These are phyloP conservation scores for Colletotrichum sp. DNA, from an alignment of 2,329 filamentous ascomycete genomes.

Conservation along the genomic window DNA sequence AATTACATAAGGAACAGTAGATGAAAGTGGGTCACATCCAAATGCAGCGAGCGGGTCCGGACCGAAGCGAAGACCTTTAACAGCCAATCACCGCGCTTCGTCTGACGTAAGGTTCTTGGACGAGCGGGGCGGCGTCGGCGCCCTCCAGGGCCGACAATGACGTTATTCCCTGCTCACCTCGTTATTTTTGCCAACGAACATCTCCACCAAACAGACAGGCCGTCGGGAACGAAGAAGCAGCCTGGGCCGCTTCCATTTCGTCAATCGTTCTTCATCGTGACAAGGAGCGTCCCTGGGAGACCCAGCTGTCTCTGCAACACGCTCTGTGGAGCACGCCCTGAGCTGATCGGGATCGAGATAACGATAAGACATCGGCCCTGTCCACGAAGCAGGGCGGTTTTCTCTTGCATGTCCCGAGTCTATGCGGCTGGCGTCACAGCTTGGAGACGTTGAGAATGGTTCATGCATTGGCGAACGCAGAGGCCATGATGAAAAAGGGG, in stretches of 20 bases:
- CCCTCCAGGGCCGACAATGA: background rate
- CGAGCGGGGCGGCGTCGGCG: background rate
- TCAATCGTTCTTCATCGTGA: background rate
- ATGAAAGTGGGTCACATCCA: background rate
- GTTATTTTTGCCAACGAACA: background rate
- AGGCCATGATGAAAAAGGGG: background rate
- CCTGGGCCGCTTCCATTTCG: background rate
- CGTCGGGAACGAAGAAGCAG: background rate
- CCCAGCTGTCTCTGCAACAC: background rate
- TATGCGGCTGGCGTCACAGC: background rate
- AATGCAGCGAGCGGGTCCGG: background rate
- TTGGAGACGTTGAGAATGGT: background rate
- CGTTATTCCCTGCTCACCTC: background rate
- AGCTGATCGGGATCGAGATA: constrained; percentile 14
- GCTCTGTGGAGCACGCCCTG: background rate
- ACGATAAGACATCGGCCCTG: background rate
- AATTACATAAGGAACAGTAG: background rate
- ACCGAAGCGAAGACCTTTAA: background rate
- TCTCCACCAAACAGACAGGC: background rate
- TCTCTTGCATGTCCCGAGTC: background rate
- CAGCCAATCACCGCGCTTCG: background rate
- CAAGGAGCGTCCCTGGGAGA: background rate
- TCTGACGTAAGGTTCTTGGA: background rate
- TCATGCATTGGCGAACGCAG: background rate
- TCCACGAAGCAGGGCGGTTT: background rate